Evolutionary conservation across 257 asterid species (phyloP), one percentile per base, ranked within the genome.

Genomic region (Mentha longifolia): DNA sequence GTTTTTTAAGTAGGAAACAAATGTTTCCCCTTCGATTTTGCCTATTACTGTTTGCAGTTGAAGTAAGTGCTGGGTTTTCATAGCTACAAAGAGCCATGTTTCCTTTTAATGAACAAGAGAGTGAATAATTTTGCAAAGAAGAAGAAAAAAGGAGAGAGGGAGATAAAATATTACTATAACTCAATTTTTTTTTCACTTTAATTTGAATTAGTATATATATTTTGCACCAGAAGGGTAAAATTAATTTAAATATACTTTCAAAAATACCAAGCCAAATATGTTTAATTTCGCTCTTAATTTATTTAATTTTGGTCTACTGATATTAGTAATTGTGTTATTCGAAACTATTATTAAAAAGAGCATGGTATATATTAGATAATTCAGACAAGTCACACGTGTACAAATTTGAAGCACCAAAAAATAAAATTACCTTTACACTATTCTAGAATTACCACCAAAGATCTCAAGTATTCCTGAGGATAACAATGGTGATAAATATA

Each of bases 71-170:
- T 4, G 42, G 0, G 14, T 62, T 70, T 68, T 69, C 75, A 69
- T n/a, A 54, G 43, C 72, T 9, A 12, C 76, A 62, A 69, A 76
- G 79, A 69, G 72, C 61, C 72, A 69, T 60, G 55, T 20, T 58
- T 30, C 43, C 43, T 57, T 31, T 14, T 31, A 58, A 33, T 45
- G 6, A 65, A 45, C 39, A 30, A n/a, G 28, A 25, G 2, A 25
- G 1, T 3, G 57, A 19, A 19, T 47, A 50, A 51, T 59, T 65
- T 11, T 22, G 9, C 14, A 3, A 20, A 7, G 4, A 37, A 37
- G 4, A 4, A 37, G 1, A 37, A 1, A 37, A 8, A 37, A 37
- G 9, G 9, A 1, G 42, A 37, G 42, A 37, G 1, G 9, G 42
- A 37, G 42, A 37, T 37, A 37, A 8, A 37, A 25, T 25, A 25